Evolutionary conservation across 257 asterid species (phyloP).

Genomic region (Gentiana macrophylla): DNA sequence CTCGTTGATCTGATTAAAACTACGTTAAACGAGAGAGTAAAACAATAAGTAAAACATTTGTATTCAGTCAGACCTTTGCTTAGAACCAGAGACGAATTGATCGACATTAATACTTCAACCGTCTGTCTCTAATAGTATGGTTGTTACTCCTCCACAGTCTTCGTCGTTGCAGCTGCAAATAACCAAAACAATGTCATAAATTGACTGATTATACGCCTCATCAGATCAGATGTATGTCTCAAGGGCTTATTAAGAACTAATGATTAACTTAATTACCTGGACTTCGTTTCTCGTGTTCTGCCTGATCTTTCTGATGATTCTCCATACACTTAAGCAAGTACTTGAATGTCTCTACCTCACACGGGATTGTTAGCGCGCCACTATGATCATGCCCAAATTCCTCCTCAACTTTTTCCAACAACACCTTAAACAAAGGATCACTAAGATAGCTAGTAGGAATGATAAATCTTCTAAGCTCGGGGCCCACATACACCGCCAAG

Average conservation of each 20-base stretch:
- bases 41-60: too few relatives aligned
- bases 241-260: too few relatives aligned
- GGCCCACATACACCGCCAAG: constrained; percentile 36
- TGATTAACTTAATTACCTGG: too few relatives aligned
- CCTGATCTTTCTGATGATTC: too few relatives aligned
- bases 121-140: constrained; percentile 2
- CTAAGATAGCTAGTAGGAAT: constrained; percentile 57
- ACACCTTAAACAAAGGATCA: constrained; percentile 49
- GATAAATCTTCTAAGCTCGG: constrained; percentile 47
- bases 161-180: constrained; percentile 21
- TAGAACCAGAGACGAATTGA: constrained; percentile 14
- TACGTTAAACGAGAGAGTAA: neutral
- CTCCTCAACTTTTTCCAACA: constrained; percentile 62
- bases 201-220: too few relatives aligned
- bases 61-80: constrained; percentile 7
- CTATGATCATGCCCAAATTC: constrained; percentile 67
- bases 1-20: constrained; percentile 2
- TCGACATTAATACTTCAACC: constrained; percentile 7
- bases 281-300: too few relatives aligned
- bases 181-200: too few relatives aligned
- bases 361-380: constrained; percentile 64
- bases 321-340: constrained; percentile 31
- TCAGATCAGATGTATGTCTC: too few relatives aligned
- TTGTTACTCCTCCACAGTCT: constrained; percentile 13
- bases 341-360: constrained; percentile 45